These are phyloP conservation scores for Zygoascus bituminiphila DNA, from an alignment of 805 yeast genomes.

Conservation along the genomic window DNA sequence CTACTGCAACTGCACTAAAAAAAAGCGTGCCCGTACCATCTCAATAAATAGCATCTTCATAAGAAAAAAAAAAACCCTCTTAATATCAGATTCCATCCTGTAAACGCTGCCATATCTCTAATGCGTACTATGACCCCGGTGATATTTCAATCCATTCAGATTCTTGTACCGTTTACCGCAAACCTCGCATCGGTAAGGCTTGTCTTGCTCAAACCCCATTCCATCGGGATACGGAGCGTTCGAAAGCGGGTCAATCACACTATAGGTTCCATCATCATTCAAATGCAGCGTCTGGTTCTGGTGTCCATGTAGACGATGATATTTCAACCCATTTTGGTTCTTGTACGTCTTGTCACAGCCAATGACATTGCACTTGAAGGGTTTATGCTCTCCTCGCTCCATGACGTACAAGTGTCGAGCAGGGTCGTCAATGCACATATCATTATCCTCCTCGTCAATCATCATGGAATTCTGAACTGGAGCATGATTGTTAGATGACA, in stretches of 20 bases:
- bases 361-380: constrained; percentile 94
- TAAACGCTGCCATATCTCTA: no score
- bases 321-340: constrained; percentile 94
- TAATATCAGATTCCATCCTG: no score
- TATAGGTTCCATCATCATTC: constrained; percentile 87
- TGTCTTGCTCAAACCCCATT: constrained; percentile 91
- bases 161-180: constrained; percentile 97
- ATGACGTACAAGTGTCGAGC: constrained; percentile 89
- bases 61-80: no score
- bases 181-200: constrained; percentile 96
- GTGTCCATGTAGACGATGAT: constrained; percentile 93
- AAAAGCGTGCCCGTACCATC: no score
- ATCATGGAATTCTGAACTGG: constrained; percentile 18
- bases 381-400: constrained; percentile 87
- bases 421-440: constrained; percentile 90
- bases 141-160: constrained; percentile 91
- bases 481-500: constrained; percentile 18
- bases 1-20: no score
- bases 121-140: constrained; percentile 97
- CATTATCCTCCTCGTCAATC: constrained; percentile 43
- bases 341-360: constrained; percentile 97
- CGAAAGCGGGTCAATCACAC: constrained; percentile 75
- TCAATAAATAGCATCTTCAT: no score
- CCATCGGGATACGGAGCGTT: constrained; percentile 90
- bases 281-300: constrained; percentile 88